These are phyloP conservation scores for Ascoidea asiatica DNA, from an alignment of 805 yeast genomes.

Conservation along the genomic window DNA sequence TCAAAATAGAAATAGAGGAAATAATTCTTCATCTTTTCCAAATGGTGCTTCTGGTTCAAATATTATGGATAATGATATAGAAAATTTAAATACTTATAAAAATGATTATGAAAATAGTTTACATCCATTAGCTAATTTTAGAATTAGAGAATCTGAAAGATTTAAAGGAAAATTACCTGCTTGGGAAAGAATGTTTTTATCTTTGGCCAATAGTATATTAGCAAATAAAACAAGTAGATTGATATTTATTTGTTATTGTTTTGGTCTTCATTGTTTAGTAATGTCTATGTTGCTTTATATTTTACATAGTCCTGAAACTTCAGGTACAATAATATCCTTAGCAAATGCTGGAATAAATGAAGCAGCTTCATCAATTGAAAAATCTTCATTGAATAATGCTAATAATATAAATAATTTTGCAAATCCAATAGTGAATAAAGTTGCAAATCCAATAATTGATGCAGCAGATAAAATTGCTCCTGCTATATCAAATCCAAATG, in stretches of 20 bases:
- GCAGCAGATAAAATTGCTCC: too few species aligned
- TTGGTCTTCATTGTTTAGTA: conserved; percentile 62
- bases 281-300: conserved; percentile 48
- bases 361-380: too few species aligned
- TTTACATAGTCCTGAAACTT: conserved; percentile 27
- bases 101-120: conserved; percentile 60
- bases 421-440: too few species aligned
- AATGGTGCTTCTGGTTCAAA: conserved; percentile 14
- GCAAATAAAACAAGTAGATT: conserved; percentile 62
- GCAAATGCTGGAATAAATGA: too few species aligned
- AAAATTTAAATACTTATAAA: conserved; percentile 47
- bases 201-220: conserved; percentile 59
- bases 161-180: conserved; percentile 61
- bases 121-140: conserved; percentile 75
- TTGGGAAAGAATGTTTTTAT: conserved; percentile 62
- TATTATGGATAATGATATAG: conserved; percentile 16
- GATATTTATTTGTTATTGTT: conserved; percentile 60
- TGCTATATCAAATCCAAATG: too few species aligned
- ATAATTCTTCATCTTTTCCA: conserved; percentile 13
- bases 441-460: too few species aligned
- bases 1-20: conserved; percentile 10
- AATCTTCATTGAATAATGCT: too few species aligned
- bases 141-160: conserved; percentile 65
- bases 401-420: too few species aligned
- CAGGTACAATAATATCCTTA: too few species aligned